Evolutionary conservation across 148 eudicot genomes (phyloP), one percentile per base, ranked within the genome.

Genomic region (Mesembryanthemum crystallinum): DNA sequence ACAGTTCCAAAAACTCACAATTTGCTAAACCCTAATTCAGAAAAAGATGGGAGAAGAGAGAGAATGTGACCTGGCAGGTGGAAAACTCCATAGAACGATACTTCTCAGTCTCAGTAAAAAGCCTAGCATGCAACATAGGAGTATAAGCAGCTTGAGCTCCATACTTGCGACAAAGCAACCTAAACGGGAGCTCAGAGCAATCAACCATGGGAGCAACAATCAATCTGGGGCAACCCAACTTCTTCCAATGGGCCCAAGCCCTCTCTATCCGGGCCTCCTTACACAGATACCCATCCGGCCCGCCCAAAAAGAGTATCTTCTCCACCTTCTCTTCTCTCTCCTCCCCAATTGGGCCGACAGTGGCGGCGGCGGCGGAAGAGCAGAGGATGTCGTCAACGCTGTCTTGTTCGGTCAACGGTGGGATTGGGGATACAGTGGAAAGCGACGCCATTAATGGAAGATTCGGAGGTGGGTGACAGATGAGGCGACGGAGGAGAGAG

Each of bases 181-280:
- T 79, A 76, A 95, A 95, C 0, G 98, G 98, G 7, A 95, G 89
- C 87, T 95, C 98, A 9, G 97, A 95, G 79, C 91, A 90, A 72
- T 95, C 98, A 28, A 95, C 97, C 98, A 95, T 92, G 4, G 99
- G 94, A 5, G 99, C 99, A 62, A 95, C 97, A 18, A 92, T 64
- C 83, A 87, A 61, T 74, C 81, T 92, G 55, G 99, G 99, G 71
- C 83, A 76, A 1, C 97, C 99, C 66, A 95, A 67, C 62, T 85
- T 89, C 73, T 77, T 84, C 97, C 97, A 95, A 74, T 92, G 94
- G 28, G 90, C 85, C 99, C 99, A 92, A 0, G 97, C 96, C 64
- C 81, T 57, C 79, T 89, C 94, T 64, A 94, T 82, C 33, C 82
- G 81, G 30, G 92, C 85, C 80, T 93, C 94, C 2, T 94, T 92